Conservation (phyloP, 139 green algal genomes). For the Yamagishiella unicocca region DNA sequence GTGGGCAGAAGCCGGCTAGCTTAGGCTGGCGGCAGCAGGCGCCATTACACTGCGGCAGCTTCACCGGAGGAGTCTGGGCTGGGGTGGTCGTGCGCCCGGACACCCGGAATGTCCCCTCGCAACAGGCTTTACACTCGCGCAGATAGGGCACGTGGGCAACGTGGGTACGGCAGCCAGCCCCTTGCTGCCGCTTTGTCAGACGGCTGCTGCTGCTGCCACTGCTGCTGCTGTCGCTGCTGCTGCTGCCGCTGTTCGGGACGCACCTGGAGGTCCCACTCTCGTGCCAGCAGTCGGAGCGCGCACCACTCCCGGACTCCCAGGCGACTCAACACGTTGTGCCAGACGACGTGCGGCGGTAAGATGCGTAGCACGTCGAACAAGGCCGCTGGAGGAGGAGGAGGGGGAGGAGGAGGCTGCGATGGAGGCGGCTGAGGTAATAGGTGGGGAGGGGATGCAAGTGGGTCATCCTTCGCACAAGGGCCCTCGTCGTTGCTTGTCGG, state of each 20-base stretch:
- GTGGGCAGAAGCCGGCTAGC: background rate
- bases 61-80: too few species aligned
- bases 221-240: too few species aligned
- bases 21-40: background rate
- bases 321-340: background rate
- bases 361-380: slow-evolving; percentile 32
- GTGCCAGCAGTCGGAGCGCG: slow-evolving; percentile 28
- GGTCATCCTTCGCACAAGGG: background rate
- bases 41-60: too few species aligned
- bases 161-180: background rate
- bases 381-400: background rate
- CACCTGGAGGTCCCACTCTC: slow-evolving; percentile 34
- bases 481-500: background rate
- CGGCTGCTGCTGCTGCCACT: background rate
- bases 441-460: background rate
- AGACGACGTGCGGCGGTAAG: background rate
- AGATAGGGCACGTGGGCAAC: background rate
- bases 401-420: background rate
- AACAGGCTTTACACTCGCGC: background rate
- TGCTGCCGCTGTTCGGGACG: background rate
- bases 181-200: background rate
- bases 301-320: background rate
- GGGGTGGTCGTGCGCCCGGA: too few species aligned
- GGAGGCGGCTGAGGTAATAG: background rate
- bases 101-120: background rate